These are phyloP conservation scores for Globisporangium emineosum DNA, from an alignment of 352 stramenopile species.

Conservation along the genomic window DNA sequence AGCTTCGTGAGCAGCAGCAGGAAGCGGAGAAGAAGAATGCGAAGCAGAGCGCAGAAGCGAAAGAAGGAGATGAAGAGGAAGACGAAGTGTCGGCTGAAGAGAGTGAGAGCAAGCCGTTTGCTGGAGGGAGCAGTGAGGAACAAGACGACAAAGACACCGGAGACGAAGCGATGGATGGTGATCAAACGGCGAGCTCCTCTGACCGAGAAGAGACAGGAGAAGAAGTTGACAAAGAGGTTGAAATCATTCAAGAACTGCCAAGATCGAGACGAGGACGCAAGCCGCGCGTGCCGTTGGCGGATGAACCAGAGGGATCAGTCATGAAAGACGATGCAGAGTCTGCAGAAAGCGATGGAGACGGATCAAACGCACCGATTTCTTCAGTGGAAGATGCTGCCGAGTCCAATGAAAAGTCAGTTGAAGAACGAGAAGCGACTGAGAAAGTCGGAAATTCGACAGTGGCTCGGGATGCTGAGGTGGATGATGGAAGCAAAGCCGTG, in stretches of 20 bases:
- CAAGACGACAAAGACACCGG: neutral
- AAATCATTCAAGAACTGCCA: neutral
- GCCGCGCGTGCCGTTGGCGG: neutral
- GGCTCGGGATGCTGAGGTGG: conserved; percentile 4
- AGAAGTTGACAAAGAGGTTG: neutral
- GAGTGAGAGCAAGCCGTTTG: neutral
- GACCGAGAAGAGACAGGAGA: neutral
- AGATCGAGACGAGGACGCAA: neutral
- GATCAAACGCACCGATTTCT: neutral
- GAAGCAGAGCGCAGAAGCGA: conserved; percentile 11
- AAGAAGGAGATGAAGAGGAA: neutral
- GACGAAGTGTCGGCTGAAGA: neutral
- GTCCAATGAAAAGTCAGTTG: neutral
- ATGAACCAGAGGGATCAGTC: neutral
- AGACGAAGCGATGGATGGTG: neutral
- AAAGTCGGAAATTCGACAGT: neutral
- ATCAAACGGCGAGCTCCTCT: neutral
- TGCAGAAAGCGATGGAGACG: neutral
- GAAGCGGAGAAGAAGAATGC: neutral
- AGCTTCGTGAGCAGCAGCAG: conserved; percentile 19
- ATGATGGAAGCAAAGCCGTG: neutral
- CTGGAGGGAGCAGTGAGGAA: neutral
- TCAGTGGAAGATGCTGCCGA: neutral
- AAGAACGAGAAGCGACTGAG: neutral
- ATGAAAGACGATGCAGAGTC: neutral